phyloP scores from a whole-genome alignment of 2,329 filamentous ascomycete species.

The Arachnomyces sp. region DNA sequence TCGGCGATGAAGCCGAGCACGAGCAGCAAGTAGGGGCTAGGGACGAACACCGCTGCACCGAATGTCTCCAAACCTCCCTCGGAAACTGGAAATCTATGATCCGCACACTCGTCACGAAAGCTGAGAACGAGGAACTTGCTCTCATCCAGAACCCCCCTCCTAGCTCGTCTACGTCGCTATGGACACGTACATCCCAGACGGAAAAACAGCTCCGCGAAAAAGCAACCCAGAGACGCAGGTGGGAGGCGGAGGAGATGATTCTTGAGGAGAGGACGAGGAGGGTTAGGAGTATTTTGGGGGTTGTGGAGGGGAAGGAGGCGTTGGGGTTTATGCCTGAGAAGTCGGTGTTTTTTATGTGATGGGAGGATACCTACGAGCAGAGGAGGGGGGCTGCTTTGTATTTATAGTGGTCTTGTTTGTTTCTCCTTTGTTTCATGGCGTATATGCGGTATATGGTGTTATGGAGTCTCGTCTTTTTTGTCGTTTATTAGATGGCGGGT shows the following conservation, averaged over 20 bases:
- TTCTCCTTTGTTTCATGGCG: no score
- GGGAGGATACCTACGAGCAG: no score
- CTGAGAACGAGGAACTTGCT: constrained; percentile 29
- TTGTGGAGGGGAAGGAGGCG: neutral
- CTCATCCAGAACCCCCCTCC: constrained; percentile 26
- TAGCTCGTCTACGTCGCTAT: no score
- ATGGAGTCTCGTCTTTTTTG: no score
- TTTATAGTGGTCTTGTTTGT: no score
- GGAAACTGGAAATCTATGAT: constrained; percentile 83
- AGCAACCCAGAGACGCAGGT: constrained; percentile 25
- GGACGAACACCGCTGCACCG: constrained; percentile 66
- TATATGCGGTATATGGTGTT: no score
- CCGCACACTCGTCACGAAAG: constrained; percentile 47
- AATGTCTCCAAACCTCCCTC: constrained; percentile 70
- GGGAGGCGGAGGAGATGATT: constrained; percentile 35
- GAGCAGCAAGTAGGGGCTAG: constrained; percentile 24
- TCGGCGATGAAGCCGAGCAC: constrained; percentile 27
- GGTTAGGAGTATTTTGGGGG: constrained; percentile 12
- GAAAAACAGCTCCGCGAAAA: constrained; percentile 22
- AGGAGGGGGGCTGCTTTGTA: no score
- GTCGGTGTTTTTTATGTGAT: no score
- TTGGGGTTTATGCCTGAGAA: no score
- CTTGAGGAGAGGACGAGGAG: constrained; percentile 27
- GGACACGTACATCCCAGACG: no score
- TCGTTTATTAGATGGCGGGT: no score